Percentiles rank a stretch among this genome's conserved stretches.
These are phyloP conservation scores for Calonectria honghensis DNA, from an alignment of 2,329 filamentous ascomycete species.

Conservation along the genomic window DNA sequence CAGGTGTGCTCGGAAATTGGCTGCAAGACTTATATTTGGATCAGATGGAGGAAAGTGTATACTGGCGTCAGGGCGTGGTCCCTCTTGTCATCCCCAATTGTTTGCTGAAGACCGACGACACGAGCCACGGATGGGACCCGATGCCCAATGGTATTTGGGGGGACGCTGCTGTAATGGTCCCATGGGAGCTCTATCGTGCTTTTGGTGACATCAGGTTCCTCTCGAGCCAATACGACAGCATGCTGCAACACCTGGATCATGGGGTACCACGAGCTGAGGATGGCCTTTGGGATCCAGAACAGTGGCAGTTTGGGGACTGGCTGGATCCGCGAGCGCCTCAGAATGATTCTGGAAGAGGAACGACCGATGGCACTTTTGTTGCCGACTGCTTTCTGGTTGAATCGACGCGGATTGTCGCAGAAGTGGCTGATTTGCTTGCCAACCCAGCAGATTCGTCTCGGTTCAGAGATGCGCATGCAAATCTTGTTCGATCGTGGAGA, in stretches of 20 bases:
- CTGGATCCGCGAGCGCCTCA: background rate
- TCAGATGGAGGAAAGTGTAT: background rate
- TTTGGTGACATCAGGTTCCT: background rate
- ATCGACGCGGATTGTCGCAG: background rate
- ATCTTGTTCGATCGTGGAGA: background rate
- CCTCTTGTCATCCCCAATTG: conserved; percentile 7
- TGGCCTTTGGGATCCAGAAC: conserved; percentile 1
- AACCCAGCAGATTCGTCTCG: background rate
- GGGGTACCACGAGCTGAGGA: background rate
- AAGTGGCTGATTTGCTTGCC: background rate
- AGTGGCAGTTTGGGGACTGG: conserved; percentile 7
- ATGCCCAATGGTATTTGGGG: conserved; percentile 3
- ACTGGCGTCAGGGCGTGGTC: background rate
- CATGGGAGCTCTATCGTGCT: background rate
- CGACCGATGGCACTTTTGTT: background rate
- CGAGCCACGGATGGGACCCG: background rate
- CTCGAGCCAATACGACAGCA: background rate
- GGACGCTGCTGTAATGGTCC: background rate
- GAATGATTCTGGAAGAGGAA: conserved; percentile 1
- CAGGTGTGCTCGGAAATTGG: background rate
- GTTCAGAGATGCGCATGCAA: background rate
- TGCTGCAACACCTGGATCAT: background rate
- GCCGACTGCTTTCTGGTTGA: background rate
- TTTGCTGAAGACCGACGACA: background rate
- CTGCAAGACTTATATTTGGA: background rate